A percentile compares a stretch with the other conserved stretches of the same genome.
phyloP scores from a whole-genome alignment of 257 asterid species.

The Nicotiana knightiana region DNA sequence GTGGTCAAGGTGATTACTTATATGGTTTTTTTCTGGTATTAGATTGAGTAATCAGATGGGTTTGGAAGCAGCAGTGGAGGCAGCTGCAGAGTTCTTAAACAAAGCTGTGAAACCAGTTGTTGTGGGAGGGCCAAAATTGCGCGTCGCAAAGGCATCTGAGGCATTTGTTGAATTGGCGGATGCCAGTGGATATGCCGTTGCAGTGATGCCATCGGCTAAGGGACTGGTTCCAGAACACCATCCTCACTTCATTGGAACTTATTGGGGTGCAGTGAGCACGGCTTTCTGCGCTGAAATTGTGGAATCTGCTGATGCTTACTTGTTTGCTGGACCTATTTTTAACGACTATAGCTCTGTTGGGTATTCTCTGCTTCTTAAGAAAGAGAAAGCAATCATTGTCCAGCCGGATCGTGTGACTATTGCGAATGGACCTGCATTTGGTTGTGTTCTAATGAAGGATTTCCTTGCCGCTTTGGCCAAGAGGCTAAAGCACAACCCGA shows the following conservation, averaged over 20 bases:
- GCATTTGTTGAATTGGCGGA: constrained; percentile 18
- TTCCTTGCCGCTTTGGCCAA: constrained; percentile 12
- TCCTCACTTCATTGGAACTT: constrained; percentile 23
- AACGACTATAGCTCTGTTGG: constrained; percentile 29
- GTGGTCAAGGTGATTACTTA: background rate
- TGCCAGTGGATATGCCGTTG: constrained; percentile 19
- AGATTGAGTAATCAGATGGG: constrained; percentile 20
- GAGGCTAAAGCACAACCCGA: constrained; percentile 16
- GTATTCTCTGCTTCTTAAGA: constrained; percentile 19
- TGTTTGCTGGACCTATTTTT: constrained; percentile 26
- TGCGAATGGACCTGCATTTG: constrained; percentile 26
- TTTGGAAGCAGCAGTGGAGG: constrained; percentile 19
- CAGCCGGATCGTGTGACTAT: constrained; percentile 22
- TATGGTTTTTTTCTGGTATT: constrained; percentile 25
- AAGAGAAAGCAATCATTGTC: constrained; percentile 16
- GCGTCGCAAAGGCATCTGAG: constrained; percentile 13
- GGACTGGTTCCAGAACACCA: constrained; percentile 26
- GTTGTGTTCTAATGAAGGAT: constrained; percentile 26
- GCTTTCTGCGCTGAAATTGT: constrained; percentile 20
- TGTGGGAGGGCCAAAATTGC: constrained; percentile 31
- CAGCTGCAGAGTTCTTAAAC: constrained; percentile 24
- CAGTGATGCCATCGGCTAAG: constrained; percentile 29
- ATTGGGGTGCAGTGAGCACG: constrained; percentile 26
- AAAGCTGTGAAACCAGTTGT: constrained; percentile 24
- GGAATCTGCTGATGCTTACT: constrained; percentile 25